A percentile compares a stretch with the other conserved stretches of the same genome.
Conservation (phyloP, 2,329 filamentous ascomycete species). For the Phialemoniopsis sp. region DNA sequence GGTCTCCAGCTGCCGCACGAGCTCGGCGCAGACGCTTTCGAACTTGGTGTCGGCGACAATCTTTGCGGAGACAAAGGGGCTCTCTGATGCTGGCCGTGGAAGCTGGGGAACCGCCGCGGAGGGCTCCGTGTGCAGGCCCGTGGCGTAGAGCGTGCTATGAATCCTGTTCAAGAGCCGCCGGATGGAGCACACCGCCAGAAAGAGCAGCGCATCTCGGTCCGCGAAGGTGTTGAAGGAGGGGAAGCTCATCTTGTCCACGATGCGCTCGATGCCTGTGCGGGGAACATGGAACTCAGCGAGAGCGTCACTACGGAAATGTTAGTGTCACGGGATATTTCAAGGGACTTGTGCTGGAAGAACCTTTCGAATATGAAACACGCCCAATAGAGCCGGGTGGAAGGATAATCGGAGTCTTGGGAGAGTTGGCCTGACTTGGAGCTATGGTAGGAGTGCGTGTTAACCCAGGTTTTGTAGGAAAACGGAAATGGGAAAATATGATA, state of each 20-base stretch:
- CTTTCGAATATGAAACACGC: conserved; percentile 70
- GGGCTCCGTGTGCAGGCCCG: conserved; percentile 16
- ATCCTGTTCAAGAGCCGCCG: conserved; percentile 36
- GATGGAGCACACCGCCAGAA: conserved; percentile 35
- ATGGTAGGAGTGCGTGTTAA: no score
- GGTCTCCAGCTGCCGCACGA: conserved; percentile 30
- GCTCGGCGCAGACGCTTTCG: conserved; percentile 25
- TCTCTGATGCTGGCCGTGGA: conserved; percentile 8
- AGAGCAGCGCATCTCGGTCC: conserved; percentile 28
- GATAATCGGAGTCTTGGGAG: no score
- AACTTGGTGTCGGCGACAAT: conserved; percentile 20
- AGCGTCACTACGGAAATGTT: conserved; percentile 50
- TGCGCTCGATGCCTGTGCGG: conserved; percentile 29
- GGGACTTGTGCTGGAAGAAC: conserved; percentile 28
- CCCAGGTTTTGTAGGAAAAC: no score
- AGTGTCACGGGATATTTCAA: conserved; percentile 2
- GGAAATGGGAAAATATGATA: no score
- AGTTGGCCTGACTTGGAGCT: no score
- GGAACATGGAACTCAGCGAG: conserved; percentile 55
- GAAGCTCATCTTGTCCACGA: conserved; percentile 28
- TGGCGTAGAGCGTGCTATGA: conserved; percentile 32
- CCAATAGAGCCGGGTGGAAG: no score
- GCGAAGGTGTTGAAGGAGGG: conserved; percentile 24
- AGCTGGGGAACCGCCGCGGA: conserved; percentile 10
- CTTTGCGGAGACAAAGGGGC: conserved; percentile 4